These are phyloP conservation scores for Tricholoma hemisulphureum DNA, from an alignment of 768 basidiomycete species.

Conservation along the genomic window DNA sequence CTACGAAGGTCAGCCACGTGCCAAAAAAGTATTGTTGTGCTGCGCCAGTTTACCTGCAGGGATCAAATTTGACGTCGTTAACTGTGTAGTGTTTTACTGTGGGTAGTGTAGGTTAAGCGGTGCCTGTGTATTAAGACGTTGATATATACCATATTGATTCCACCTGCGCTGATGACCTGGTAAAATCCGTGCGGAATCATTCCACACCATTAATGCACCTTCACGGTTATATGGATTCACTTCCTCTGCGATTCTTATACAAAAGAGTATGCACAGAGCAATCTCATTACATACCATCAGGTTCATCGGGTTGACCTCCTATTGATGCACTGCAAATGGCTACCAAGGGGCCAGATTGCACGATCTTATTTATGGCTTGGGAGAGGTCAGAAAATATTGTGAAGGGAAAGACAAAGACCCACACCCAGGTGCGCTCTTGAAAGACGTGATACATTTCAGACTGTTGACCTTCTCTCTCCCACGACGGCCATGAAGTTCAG, in stretches of 20 bases:
- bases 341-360: slow-evolving; percentile 42
- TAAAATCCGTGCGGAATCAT: slow-evolving; percentile 19
- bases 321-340: slow-evolving; percentile 45
- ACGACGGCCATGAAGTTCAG: slow-evolving; percentile 5
- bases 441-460: slow-evolving; percentile 25
- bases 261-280: background rate
- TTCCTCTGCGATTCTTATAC: slow-evolving; percentile 20
- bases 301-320: slow-evolving; percentile 42
- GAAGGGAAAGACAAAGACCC: slow-evolving; percentile 15
- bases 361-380: slow-evolving; percentile 51
- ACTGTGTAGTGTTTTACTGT: slow-evolving; percentile 53
- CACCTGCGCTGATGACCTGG: slow-evolving; percentile 20
- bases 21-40: background rate
- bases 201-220: slow-evolving; percentile 47
- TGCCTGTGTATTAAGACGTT: background rate
- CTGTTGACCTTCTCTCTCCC: slow-evolving; percentile 5
- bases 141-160: slow-evolving; percentile 1
- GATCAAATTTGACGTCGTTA: slow-evolving; percentile 55
- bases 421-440: slow-evolving; percentile 48
- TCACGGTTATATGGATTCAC: slow-evolving; percentile 44
- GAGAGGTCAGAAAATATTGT: background rate
- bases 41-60: slow-evolving; percentile 38
- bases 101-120: slow-evolving; percentile 18
- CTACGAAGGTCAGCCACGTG: slow-evolving; percentile 23
- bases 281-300: slow-evolving; percentile 20